Conservation (phyloP, 257 asterid genomes). For the Forsythia suspensa region DNA sequence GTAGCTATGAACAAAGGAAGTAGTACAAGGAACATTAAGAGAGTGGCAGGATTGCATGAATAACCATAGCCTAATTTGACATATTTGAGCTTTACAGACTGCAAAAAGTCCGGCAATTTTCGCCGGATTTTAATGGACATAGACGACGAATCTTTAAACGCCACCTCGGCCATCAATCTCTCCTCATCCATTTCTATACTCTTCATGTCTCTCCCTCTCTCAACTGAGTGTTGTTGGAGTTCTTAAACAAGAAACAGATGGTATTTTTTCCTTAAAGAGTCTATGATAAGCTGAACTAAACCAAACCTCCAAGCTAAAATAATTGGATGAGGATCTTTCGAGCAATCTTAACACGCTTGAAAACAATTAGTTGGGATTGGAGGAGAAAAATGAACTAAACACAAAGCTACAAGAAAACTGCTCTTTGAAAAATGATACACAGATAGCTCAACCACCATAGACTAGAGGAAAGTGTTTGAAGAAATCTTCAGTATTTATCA, state of each 20-base stretch:
- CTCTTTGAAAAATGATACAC: not conserved
- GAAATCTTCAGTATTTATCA: not conserved
- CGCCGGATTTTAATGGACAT: conserved; percentile 44
- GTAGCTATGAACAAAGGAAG: conserved; percentile 27
- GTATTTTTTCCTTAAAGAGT: not conserved
- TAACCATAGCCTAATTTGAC: conserved; percentile 46
- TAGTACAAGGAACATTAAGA: conserved; percentile 3
- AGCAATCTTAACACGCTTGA: not conserved
- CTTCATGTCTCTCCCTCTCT: conserved; percentile 1
- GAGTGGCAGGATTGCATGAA: conserved; percentile 35
- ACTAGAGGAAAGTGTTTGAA: not conserved
- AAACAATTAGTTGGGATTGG: conserved; percentile 14
- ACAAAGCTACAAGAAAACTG: conserved; percentile 17
- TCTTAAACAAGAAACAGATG: not conserved
- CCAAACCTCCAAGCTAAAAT: conserved; percentile 7
- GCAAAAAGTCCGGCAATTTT: conserved; percentile 42
- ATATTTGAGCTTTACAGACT: conserved; percentile 51
- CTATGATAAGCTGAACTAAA: conserved; percentile 2
- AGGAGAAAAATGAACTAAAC: not conserved
- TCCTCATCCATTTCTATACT: conserved; percentile 49
- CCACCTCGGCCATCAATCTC: conserved; percentile 50
- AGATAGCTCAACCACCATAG: conserved; percentile 37
- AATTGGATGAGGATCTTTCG: not conserved
- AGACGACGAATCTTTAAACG: conserved; percentile 47
- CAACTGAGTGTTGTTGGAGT: not conserved